Evolutionary conservation across 2,329 filamentous ascomycete genomes (phyloP), one percentile per base, ranked within the genome.

Genomic region (Neocucurbitaria cava): DNA sequence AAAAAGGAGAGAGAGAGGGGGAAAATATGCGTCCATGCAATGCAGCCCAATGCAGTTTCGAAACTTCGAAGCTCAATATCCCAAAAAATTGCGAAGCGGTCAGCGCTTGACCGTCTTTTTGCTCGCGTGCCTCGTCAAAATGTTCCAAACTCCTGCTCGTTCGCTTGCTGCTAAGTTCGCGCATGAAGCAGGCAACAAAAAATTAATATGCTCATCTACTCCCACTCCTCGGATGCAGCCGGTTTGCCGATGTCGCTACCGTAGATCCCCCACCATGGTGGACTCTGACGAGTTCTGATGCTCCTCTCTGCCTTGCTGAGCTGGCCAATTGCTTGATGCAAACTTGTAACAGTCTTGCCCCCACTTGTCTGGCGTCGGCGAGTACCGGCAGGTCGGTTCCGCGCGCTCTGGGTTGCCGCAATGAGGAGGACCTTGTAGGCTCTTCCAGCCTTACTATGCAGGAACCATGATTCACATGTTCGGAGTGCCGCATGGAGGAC

Each of bases 51-150:
- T 39, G 36, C 13, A 6, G 15, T 6, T 17, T 35, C 18, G 18
- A 20, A 21, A 23, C 10, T 21, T 35, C 15, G 13, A 13, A 8
- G 7, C 5, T 23, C 20, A n/a, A 21, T 5, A 18, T 18, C 8
- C 20, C 18, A 5, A 21, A 40, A 23, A 23, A 7, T 6, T 15
- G 18, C 3, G 21, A 39, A 31, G 42, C 54, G 50, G 50, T 56
- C 54, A 56, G 54, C 54, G 49, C 54, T 56, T 56, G 54, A 56
- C 50, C 54, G 50, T 56, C 50, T 33, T 47, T 40, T 24, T n/a
- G n/a, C n/a, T 4, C 38, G 4, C 5, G 31, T 35, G 15, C 17
- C 31, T 13, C 3, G 10, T 8, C 15, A 10, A 5, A n/a, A 17
- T 35, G 15, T 35, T n/a, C 13, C 31, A 35, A 35, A 35, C 13